Evolutionary conservation across 1,139 yeast genomes (phyloP).

Genomic region (Tardiomyces blankii): DNA sequence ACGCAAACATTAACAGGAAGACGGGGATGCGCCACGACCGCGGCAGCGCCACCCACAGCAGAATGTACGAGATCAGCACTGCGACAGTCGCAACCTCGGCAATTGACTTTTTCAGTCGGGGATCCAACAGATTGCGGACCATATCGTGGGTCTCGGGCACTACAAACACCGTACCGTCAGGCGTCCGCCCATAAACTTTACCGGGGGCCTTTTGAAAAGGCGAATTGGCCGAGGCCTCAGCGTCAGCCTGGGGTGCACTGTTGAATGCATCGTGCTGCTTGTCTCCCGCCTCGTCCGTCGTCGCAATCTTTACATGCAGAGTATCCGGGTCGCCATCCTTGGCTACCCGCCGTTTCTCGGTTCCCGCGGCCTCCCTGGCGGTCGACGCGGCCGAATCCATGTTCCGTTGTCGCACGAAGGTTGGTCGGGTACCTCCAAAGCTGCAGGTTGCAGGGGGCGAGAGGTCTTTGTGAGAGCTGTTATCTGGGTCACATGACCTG

Average conservation of each 20-base stretch:
- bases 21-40: slow-evolving; percentile 32
- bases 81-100: slow-evolving; percentile 51
- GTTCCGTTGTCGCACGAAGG: neutral
- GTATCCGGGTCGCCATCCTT: neutral
- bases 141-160: slow-evolving; percentile 82
- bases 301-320: too few species aligned
- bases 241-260: too few species aligned
- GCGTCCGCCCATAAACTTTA: slow-evolving; percentile 14
- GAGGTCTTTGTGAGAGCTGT: neutral
- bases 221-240: too few species aligned
- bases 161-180: slow-evolving; percentile 31
- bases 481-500: neutral
- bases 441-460: too few species aligned
- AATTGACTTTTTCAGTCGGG: slow-evolving; percentile 56
- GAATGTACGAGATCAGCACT: slow-evolving; percentile 40
- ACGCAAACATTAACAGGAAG: slow-evolving; percentile 45
- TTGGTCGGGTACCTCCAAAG: too few species aligned
- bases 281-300: too few species aligned
- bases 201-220: neutral
- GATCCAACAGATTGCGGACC: slow-evolving; percentile 76
- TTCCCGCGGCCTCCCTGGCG: neutral
- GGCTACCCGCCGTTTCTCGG: neutral
- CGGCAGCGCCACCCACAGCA: slow-evolving; percentile 32
- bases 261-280: too few species aligned
- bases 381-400: neutral